Conservation (phyloP, 768 basidiomycete genomes). For the Agaricus bisporus region DNA sequence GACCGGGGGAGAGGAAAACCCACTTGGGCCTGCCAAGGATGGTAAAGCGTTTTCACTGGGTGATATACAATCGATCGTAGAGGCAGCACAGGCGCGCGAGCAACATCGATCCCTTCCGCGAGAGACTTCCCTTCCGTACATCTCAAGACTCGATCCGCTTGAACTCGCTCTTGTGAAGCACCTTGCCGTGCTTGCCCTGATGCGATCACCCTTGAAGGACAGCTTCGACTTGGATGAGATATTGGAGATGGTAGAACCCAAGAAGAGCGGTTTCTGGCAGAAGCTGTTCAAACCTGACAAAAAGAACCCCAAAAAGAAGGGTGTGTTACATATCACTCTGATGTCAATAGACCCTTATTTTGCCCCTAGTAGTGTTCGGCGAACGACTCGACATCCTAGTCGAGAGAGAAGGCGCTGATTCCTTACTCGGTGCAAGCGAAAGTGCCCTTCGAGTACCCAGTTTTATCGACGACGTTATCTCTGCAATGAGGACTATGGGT, state of each 20-base stretch:
- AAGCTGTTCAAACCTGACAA: conserved; percentile 93
- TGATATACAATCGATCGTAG: conserved; percentile 90
- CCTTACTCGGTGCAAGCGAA: conserved; percentile 82
- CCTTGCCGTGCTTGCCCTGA: conserved; percentile 76
- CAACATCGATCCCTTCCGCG: conserved; percentile 80
- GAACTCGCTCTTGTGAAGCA: conserved; percentile 92
- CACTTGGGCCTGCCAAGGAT: not conserved
- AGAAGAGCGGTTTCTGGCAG: conserved; percentile 95
- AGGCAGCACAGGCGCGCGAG: conserved; percentile 85
- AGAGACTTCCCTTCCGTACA: conserved; percentile 71
- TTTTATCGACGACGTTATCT: conserved; percentile 97
- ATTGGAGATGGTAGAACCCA: conserved; percentile 84
- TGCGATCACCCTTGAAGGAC: conserved; percentile 72
- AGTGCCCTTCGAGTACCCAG: conserved; percentile 86
- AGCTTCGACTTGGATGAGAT: conserved; percentile 90
- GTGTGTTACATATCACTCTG: conserved; percentile 28
- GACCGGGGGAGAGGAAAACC: conserved; percentile 40
- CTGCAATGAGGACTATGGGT: conserved; percentile 99
- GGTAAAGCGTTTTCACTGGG: conserved; percentile 63
- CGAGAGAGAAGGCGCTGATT: conserved; percentile 94
- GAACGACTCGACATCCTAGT: conserved; percentile 90
- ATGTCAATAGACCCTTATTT: conserved; percentile 10
- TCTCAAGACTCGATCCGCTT: conserved; percentile 78
- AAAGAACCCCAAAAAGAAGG: conserved; percentile 87
- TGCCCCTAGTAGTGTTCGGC: conserved; percentile 75